phyloP scores from a whole-genome alignment of 495 filamentous ascomycete species.

The Trichoderma gamsii region DNA sequence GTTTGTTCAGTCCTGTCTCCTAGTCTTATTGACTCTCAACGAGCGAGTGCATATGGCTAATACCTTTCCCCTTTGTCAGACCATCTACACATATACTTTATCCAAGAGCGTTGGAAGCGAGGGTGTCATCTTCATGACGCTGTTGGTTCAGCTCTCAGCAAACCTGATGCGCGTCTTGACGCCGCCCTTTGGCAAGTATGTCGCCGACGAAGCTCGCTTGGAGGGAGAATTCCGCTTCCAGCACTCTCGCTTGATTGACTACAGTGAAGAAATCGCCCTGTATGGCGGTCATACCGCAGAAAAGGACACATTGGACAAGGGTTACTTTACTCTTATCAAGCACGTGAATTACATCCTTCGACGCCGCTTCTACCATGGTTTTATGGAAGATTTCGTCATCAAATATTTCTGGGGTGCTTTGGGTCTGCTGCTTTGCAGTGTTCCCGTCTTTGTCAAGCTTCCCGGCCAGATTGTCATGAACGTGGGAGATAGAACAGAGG shows the following conservation, averaged over 20 bases:
- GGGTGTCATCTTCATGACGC: slow-evolving; percentile 86
- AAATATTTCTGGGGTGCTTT: slow-evolving; percentile 99
- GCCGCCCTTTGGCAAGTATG: slow-evolving; percentile 97
- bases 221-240: slow-evolving; percentile 96
- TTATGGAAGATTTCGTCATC: slow-evolving; percentile 99
- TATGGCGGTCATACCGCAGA: slow-evolving; percentile 92
- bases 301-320: slow-evolving; percentile 95
- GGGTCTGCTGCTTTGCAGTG: slow-evolving; percentile 87
- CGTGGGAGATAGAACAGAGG: slow-evolving; percentile 89
- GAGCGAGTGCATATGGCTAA: neutral
- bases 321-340: slow-evolving; percentile 97
- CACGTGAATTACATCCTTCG: slow-evolving; percentile 95
- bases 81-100: slow-evolving; percentile 88
- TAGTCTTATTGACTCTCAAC: neutral
- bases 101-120: slow-evolving; percentile 92
- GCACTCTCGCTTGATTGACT: slow-evolving; percentile 89
- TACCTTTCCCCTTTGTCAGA: slow-evolving; percentile 23
- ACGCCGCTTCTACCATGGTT: slow-evolving; percentile 83
- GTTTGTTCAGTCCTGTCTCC: slow-evolving; percentile 29
- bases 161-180: slow-evolving; percentile 90
- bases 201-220: slow-evolving; percentile 88
- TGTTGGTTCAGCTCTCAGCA: slow-evolving; percentile 88
- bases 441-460: slow-evolving; percentile 92
- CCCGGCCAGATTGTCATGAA: slow-evolving; percentile 62
- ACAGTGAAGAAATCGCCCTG: slow-evolving; percentile 89